Conservation (phyloP, 2,329 filamentous ascomycete genomes). For the Colletotrichum lupini region DNA sequence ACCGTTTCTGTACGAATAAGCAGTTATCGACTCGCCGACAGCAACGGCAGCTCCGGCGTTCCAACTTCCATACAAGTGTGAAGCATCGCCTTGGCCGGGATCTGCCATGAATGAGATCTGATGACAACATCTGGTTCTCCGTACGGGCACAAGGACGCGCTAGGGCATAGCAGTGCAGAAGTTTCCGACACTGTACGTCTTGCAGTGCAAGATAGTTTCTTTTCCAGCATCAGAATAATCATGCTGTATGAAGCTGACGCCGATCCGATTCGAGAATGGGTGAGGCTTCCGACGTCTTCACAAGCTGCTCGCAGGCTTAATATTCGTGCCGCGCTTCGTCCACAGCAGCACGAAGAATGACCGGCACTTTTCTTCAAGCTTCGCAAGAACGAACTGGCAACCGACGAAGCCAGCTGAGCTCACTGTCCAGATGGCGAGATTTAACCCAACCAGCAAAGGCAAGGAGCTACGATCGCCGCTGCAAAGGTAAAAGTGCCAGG, state of each 20-base stretch:
- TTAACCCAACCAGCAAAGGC: neutral
- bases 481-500: slow-evolving; percentile 50
- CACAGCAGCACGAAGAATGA: neutral
- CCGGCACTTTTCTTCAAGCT: slow-evolving; percentile 23
- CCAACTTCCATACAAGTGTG: neutral
- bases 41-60: neutral
- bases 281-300: neutral
- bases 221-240: neutral
- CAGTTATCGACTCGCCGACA: neutral
- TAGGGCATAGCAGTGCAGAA: neutral
- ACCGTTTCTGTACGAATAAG: neutral
- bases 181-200: neutral
- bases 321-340: slow-evolving; percentile 20
- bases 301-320: neutral
- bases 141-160: neutral
- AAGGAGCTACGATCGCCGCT: slow-evolving; percentile 30
- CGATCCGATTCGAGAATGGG: neutral
- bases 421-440: neutral
- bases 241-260: neutral
- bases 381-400: neutral
- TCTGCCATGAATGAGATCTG: slow-evolving; percentile 13
- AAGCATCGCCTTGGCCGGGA: slow-evolving; percentile 3
- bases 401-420: slow-evolving; percentile 32
- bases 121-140: neutral
- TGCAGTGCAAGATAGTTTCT: neutral